These are phyloP conservation scores for Trichoderma orchidacearum DNA, from an alignment of 495 filamentous ascomycete species.

Conservation along the genomic window DNA sequence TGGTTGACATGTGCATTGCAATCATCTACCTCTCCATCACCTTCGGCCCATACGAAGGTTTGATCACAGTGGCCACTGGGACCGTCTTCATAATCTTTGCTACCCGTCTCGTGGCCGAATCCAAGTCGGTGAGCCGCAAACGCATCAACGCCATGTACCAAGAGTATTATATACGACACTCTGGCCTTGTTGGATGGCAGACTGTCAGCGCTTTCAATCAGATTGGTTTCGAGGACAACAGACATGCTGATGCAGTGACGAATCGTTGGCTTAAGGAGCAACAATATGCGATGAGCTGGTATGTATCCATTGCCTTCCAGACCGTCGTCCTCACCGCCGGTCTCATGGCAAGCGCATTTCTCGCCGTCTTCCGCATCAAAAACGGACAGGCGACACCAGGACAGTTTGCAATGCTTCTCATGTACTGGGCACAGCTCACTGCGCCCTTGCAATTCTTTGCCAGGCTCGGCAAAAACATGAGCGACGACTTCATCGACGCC, in stretches of 20 bases:
- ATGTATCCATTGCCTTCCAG: constrained; percentile 36
- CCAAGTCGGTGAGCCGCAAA: constrained; percentile 17
- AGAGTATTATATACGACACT: constrained; percentile 46
- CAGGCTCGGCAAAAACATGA: constrained; percentile 42
- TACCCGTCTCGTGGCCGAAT: constrained; percentile 32
- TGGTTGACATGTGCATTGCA: constrained; percentile 56
- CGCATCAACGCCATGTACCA: constrained; percentile 31
- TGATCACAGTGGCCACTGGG: constrained; percentile 50
- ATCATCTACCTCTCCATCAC: constrained; percentile 53
- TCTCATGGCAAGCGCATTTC: constrained; percentile 45
- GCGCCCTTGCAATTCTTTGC: constrained; percentile 52
- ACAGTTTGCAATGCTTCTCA: constrained; percentile 54
- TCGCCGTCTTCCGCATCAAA: constrained; percentile 56
- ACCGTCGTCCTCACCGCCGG: constrained; percentile 48
- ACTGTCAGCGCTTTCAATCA: constrained; percentile 65
- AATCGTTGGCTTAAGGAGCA: constrained; percentile 25
- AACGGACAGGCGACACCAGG: constrained; percentile 44
- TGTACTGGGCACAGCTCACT: constrained; percentile 55
- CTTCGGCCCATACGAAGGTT: constrained; percentile 62
- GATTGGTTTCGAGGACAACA: constrained; percentile 45
- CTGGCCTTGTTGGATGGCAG: constrained; percentile 53
- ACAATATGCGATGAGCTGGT: constrained; percentile 24
- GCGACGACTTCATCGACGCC: constrained; percentile 50
- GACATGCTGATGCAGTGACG: constrained; percentile 39
- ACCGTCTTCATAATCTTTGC: constrained; percentile 50